These are phyloP conservation scores for Thuidium tamariscinum DNA, from an alignment of 225 moss, liverwort and hornwort species.

Conservation along the genomic window DNA sequence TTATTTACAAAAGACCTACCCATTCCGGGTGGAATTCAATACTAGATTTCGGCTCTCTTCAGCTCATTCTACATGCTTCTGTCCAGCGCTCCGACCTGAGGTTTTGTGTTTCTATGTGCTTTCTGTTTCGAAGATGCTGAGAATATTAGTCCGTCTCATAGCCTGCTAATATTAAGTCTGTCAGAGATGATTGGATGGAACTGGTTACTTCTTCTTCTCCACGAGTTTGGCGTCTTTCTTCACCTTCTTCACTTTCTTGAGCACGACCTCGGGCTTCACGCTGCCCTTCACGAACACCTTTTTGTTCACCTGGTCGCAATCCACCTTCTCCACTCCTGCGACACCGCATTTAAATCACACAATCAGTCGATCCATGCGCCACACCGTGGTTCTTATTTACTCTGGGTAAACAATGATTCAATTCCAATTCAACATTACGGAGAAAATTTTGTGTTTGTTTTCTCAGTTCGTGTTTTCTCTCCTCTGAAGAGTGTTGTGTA, in stretches of 20 bases:
- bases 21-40: not conserved
- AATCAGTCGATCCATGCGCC: not conserved
- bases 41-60: not conserved
- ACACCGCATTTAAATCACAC: not conserved
- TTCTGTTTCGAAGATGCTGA: not conserved
- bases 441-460: too few relatives aligned
- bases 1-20: not conserved
- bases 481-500: not conserved
- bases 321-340: constrained; percentile 23
- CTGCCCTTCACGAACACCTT: constrained; percentile 23
- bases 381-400: too few relatives aligned
- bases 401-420: not conserved
- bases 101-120: not conserved
- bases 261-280: constrained; percentile 16
- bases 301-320: not conserved
- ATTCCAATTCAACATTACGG: not conserved
- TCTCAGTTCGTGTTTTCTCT: not conserved
- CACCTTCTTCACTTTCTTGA: constrained; percentile 13
- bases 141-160: not conserved
- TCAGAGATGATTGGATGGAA: not conserved
- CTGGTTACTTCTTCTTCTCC: not conserved
- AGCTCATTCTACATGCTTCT: not conserved
- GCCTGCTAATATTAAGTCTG: not conserved
- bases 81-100: not conserved
- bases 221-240: not conserved